phyloP scores from a whole-genome alignment of 768 basidiomycete genomes.

The Coprinopsis sp. region DNA sequence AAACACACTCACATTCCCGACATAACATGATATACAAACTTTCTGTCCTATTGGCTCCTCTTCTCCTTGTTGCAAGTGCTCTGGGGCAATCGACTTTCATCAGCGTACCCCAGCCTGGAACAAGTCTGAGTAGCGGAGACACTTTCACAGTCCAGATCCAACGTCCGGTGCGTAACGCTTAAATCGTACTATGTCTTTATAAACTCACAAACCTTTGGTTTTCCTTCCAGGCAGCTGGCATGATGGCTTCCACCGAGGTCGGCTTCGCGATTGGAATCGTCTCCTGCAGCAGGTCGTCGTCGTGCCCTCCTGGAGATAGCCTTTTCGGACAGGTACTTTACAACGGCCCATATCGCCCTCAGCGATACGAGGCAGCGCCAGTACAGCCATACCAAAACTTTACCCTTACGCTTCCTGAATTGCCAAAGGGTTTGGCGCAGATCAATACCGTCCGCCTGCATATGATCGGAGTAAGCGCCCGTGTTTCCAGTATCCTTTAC shows the following conservation, averaged over 20 bases:
- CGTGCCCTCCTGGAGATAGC: conserved; percentile 21
- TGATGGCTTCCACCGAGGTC: conserved; percentile 21
- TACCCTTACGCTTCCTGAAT: conserved; percentile 25
- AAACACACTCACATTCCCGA: too few relatives aligned
- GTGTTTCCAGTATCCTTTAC: neutral
- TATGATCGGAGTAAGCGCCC: conserved; percentile 25
- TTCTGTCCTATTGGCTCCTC: conserved; percentile 24
- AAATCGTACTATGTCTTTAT: conserved; percentile 32
- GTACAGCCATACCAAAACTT: conserved; percentile 26
- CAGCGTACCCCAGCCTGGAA: conserved; percentile 33
- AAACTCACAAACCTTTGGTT: neutral
- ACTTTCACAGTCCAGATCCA: conserved; percentile 42
- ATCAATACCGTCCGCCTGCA: conserved; percentile 26
- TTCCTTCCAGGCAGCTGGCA: conserved; percentile 13
- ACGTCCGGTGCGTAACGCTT: conserved; percentile 43
- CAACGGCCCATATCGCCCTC: conserved; percentile 29
- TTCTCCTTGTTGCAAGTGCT: conserved; percentile 26
- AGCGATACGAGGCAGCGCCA: conserved; percentile 12
- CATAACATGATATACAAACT: conserved; percentile 19
- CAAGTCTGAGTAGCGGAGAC: conserved; percentile 31
- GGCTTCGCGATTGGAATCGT: conserved; percentile 28
- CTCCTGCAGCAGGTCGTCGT: conserved; percentile 16
- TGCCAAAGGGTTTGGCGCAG: conserved; percentile 21
- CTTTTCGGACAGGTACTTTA: conserved; percentile 28
- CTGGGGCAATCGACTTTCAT: conserved; percentile 40